Evolutionary conservation across 1,284 basidiomycete species (phyloP), one percentile per base, ranked within the genome.

Genomic region (Amylostereum chailletii): DNA sequence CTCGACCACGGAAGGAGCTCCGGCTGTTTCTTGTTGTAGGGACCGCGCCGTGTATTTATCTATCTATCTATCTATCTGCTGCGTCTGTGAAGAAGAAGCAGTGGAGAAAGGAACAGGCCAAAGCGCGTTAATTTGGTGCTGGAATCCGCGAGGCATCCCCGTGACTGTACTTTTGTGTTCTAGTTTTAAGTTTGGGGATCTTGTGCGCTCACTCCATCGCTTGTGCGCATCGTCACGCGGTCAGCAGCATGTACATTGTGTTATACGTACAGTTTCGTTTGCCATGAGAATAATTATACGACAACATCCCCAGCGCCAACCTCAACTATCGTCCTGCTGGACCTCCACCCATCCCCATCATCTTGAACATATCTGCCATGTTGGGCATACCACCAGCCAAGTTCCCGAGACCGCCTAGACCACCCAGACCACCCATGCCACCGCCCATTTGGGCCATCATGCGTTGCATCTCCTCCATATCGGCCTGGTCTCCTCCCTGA

Each of bases 361-460:
- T 86, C 69, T 88, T 88, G 63, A 88, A 71, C 83, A 89, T 85
- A 56, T 88, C 85, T 19, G 66, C 71, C 72, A 88, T 79, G 51
- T 79, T 77, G 45, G 77, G 75, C 77, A 82, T 77, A 19, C 51
- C 62, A 11, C 64, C 71, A 55, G 78, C 67, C 49, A 82, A 58
- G 36, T 75, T 74, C 40, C 75, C 76, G 4, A 79, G 58, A 4
- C 77, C 78, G 42, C 76, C 77, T 6, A 81, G 63, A 3, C 79
- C 80, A n/a, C 79, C 80, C 2, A 83, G 64, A 4, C 78, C 78
- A 36, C 71, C 79, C 46, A 76, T 66, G 1, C 79, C 77, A 47
- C 72, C 69, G 19, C 89, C 90, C 88, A 93, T 91, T 55, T 86
- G 83, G 46, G 80, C 68, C 86, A 94, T 93, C 82, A 93, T 91